Base-by-base conservation (phyloP, 495 filamentous ascomycete genomes). In the Daldinia bambusicola region DNA sequence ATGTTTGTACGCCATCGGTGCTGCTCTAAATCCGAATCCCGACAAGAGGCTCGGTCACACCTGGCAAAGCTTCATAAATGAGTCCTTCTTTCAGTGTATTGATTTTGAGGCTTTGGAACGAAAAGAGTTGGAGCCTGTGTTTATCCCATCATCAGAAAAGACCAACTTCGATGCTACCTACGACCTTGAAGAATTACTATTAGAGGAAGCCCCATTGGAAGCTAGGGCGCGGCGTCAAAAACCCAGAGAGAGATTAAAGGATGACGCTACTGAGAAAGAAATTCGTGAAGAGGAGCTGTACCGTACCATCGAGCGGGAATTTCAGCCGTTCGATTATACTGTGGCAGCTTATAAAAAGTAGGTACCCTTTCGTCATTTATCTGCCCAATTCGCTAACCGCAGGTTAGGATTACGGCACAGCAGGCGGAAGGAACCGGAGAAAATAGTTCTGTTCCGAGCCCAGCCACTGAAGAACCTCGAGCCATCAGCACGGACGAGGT, bases 111-210 rank as follows among this genome's bases (percentile, higher is more conserved):
- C 91, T 2, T 80, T 99, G 37, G 93, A 96, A 77, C 83, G 89
- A 57, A 99, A 98, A 76, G 90, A 97, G 77, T 88, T 97, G 63
- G 90, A 95, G 55, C 95, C 95, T 0, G 88, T 98, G 0, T 99
- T 99, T 81, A 84, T 88, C 22, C 95, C 95, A 6, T 97, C 94
- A 0, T 92, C 92, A 55, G 95, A 99, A 56, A 99, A 99, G 86
- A 97, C 96, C 6, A 99, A 99, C 79, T 99, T 99, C 69, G 95
- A 99, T 80, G 95, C 95, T 4, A 99, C 95, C 1, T 99, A 99
- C 76, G 95, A 99, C 80, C 80, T 99, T 60, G 95, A 99, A 76
- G 95, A 99, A 78, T 80, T 99, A 31, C 80, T 99, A 22, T 80
- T 99, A 53, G 96, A 99, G 80, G 95, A 99, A 78, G 96, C 95